Evolutionary conservation across 352 stramenopile species (phyloP), one percentile per base, ranked within the genome.

Genomic region (Globisporangium irregulare): DNA sequence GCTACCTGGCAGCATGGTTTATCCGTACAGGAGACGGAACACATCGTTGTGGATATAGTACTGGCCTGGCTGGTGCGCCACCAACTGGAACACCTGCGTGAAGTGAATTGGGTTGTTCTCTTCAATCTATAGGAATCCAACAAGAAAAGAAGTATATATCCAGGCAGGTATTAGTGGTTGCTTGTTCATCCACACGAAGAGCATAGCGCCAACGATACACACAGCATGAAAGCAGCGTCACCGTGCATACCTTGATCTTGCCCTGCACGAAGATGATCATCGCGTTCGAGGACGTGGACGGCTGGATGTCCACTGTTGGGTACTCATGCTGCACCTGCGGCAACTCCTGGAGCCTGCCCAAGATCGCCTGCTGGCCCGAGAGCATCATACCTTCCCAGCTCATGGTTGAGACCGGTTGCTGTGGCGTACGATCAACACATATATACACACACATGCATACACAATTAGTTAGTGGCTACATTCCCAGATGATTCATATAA

Each of bases 11-110:
- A 20, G 55, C 29, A n/a, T 46, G 54, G 64, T 66, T 87, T 97
- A 97, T 74, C 93, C 96, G 81, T 99, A 99, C 79, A 98, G 98
- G 68, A 99, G 88, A 82, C 97, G 90, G 84, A 99, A 99, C 50
- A 99, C 78, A 77, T 98, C 91, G 82, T 99, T 99, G 77, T 99
- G 94, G 59, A 99, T 97, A 84, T 98, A 99, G 82, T 98, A 99
- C 73, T 95, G 80, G 59, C 92, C 93, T 8, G 90, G 93, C 59
- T 86, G 89, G 61, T 96, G 93, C 25, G 89, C 86, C 48, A 99
- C 94, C 54, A 99, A 84, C 78, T 99, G 95, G 78, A 99, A 99
- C 25, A 98, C 91, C 73, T 99, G 93, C 74, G 94, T 98, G 84
- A 98, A 99, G 72, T 98, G 94, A 59, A 99, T 86, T 32, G 93